phyloP scores from a whole-genome alignment of 2,329 filamentous ascomycete genomes.

The Venturia pyrina region DNA sequence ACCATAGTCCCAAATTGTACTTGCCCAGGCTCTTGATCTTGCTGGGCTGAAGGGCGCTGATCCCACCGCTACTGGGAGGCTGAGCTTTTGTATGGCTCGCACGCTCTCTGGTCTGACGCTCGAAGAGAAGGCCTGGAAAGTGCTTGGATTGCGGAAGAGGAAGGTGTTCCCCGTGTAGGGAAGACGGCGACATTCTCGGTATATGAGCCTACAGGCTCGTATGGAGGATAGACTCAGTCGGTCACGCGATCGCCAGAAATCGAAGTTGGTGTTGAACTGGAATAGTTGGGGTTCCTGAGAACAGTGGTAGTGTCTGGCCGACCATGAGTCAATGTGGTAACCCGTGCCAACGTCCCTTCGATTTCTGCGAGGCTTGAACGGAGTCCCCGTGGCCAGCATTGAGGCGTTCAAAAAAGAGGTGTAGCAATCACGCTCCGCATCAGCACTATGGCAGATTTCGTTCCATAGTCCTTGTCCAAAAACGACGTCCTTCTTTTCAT shows the following conservation, averaged over 20 bases:
- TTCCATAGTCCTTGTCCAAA: slow-evolving; percentile 11
- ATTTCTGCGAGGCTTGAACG: neutral
- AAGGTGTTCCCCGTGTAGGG: slow-evolving; percentile 1
- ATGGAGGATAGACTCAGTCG: neutral
- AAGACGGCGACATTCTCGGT: neutral
- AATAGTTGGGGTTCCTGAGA: slow-evolving; percentile 1
- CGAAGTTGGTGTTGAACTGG: slow-evolving; percentile 6
- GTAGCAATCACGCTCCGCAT: neutral
- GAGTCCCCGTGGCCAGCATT: neutral
- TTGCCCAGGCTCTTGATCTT: neutral
- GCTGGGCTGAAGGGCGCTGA: slow-evolving; percentile 8
- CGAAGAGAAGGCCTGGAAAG: slow-evolving; percentile 1
- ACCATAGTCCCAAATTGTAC: slow-evolving; percentile 2
- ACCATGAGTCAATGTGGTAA: slow-evolving; percentile 7
- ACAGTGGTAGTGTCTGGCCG: neutral
- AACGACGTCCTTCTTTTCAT: slow-evolving; percentile 8
- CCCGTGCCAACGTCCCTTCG: neutral
- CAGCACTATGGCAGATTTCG: slow-evolving; percentile 3
- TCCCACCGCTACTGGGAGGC: slow-evolving; percentile 3
- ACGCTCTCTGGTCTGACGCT: neutral
- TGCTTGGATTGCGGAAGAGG: slow-evolving; percentile 7
- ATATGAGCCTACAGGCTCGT: neutral
- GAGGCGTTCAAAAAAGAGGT: neutral
- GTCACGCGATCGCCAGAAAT: neutral
- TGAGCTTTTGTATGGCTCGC: neutral